phyloP scores from a whole-genome alignment of 2,329 filamentous ascomycete genomes.

The Colletotrichum musicola region DNA sequence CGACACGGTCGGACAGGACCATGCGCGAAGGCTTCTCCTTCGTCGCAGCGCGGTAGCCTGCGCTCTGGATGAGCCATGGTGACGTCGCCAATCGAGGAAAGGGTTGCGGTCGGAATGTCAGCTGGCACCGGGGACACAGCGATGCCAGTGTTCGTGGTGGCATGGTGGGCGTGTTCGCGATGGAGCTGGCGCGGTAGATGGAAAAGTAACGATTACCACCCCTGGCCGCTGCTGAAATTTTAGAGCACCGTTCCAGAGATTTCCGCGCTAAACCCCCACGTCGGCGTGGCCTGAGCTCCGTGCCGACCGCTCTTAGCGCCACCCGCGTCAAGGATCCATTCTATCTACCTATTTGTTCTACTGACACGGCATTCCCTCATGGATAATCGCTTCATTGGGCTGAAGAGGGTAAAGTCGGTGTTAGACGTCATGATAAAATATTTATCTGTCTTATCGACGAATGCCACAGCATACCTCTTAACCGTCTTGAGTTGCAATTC shows the following conservation, averaged over 20 bases:
- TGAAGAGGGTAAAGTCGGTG: too few species aligned
- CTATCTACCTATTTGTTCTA: too few species aligned
- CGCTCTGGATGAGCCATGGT: conserved; percentile 52
- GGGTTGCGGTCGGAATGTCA: conserved; percentile 26
- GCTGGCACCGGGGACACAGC: conserved; percentile 36
- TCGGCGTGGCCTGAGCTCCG: conserved; percentile 38
- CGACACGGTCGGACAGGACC: conserved; percentile 68
- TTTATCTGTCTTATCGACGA: neutral
- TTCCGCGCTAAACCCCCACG: conserved; percentile 36
- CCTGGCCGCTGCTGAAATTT: conserved; percentile 28
- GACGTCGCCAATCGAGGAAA: conserved; percentile 40
- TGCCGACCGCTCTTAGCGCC: conserved; percentile 28
- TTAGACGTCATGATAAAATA: too few species aligned
- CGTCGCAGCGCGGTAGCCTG: conserved; percentile 50
- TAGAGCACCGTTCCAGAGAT: conserved; percentile 27
- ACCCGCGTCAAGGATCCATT: conserved; percentile 9
- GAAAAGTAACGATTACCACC: neutral
- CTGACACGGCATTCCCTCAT: neutral
- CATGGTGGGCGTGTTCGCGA: conserved; percentile 26
- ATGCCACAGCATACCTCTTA: neutral
- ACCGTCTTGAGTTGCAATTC: neutral
- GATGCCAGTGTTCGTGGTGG: conserved; percentile 38
- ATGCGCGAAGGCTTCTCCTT: conserved; percentile 65
- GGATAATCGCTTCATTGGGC: too few species aligned
- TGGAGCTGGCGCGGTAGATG: conserved; percentile 22